Conservation (phyloP, 75 land plant genomes). For the Selaginella moellendorffii region DNA sequence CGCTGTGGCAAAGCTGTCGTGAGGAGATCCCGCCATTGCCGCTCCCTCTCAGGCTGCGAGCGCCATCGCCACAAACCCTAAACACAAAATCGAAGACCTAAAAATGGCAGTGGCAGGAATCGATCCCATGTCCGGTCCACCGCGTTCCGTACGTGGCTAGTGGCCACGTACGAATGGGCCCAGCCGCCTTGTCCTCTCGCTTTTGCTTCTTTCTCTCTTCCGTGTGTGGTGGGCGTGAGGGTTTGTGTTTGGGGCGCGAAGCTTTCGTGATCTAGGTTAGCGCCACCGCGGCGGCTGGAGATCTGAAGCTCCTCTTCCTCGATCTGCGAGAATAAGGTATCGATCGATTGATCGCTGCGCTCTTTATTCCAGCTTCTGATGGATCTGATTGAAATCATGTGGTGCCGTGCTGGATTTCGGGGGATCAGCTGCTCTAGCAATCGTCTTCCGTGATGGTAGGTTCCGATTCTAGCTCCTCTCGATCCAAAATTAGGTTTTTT, state of each 20-base stretch:
- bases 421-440: not conserved
- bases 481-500: not conserved
- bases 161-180: not conserved
- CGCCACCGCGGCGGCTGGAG: not conserved
- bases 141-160: not conserved
- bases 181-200: not conserved
- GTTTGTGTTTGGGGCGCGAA: not conserved
- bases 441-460: not conserved
- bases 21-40: too few relatives aligned
- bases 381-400: not conserved
- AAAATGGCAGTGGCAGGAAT: too few relatives aligned
- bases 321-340: not conserved
- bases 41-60: too few relatives aligned
- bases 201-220: not conserved
- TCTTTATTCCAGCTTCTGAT: not conserved
- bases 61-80: too few relatives aligned
- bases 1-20: too few relatives aligned
- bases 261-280: too few relatives aligned
- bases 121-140: too few relatives aligned
- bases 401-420: not conserved
- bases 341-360: not conserved
- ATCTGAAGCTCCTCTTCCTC: not conserved
- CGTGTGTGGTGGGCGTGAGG: conserved; percentile 2
- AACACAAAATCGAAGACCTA: too few relatives aligned
- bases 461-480: too few relatives aligned